These are phyloP conservation scores for Moringa oleifera DNA, from an alignment of 345 rosid genomes.

Conservation along the genomic window DNA sequence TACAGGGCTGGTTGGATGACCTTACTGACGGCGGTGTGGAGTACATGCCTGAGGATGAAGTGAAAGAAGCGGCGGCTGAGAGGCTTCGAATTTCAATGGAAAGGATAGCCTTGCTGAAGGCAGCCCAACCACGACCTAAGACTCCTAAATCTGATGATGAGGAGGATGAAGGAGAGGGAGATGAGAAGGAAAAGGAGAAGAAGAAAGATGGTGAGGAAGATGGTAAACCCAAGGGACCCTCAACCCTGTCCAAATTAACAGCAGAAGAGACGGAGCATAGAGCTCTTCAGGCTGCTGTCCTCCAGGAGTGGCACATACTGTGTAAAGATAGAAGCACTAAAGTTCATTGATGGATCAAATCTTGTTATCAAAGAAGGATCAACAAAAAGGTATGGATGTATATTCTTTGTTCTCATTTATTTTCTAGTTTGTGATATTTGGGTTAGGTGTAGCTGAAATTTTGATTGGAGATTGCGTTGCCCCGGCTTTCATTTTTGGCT, in stretches of 20 bases:
- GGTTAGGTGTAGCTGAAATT: constrained; percentile 19
- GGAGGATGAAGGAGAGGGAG: constrained; percentile 31
- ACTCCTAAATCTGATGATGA: constrained; percentile 46
- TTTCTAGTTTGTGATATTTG: constrained; percentile 13
- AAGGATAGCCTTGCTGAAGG: constrained; percentile 84
- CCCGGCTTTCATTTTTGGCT: neutral
- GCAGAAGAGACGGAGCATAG: constrained; percentile 96
- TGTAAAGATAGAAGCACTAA: constrained; percentile 65
- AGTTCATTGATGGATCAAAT: constrained; percentile 26
- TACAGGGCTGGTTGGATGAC: constrained; percentile 95
- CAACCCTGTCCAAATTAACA: constrained; percentile 70
- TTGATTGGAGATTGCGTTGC: neutral
- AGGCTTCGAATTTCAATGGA: constrained; percentile 92
- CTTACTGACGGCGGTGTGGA: constrained; percentile 90
- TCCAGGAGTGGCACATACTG: constrained; percentile 93
- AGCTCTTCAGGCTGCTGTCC: constrained; percentile 93
- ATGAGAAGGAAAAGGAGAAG: constrained; percentile 21
- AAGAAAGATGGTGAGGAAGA: constrained; percentile 35
- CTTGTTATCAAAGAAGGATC: neutral
- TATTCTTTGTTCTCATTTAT: constrained; percentile 20
- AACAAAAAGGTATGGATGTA: neutral
- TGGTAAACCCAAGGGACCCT: constrained; percentile 54
- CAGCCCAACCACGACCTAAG: constrained; percentile 71
- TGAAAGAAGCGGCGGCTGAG: constrained; percentile 83
- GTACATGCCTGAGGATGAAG: constrained; percentile 97